Conservation (phyloP, 106 monocot genomes). For the Dendrobium huoshanense region DNA sequence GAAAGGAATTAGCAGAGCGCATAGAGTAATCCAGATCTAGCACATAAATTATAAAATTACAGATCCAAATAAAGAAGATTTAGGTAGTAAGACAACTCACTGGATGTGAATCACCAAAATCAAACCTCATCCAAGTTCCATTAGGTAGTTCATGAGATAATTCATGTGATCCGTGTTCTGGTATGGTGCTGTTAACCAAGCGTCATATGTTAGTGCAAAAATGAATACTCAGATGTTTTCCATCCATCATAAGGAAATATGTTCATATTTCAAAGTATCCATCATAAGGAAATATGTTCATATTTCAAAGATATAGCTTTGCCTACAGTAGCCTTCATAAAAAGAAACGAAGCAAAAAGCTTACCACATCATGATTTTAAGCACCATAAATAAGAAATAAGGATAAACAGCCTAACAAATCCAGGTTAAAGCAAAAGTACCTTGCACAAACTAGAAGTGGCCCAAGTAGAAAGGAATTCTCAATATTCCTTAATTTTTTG, state of each 20-base stretch:
- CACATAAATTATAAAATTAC: not conserved
- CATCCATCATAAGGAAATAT: not conserved
- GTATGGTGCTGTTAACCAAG: slow-evolving; percentile 48
- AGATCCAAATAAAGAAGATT: not conserved
- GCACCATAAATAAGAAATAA: not conserved
- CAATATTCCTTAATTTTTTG: slow-evolving; percentile 50
- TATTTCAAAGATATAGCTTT: not conserved
- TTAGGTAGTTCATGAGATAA: slow-evolving; percentile 44
- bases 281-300: not conserved
- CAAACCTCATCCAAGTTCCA: slow-evolving; percentile 88
- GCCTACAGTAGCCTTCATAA: not conserved
- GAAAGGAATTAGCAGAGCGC: slow-evolving; percentile 1
- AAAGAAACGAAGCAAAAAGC: not conserved
- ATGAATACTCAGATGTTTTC: not conserved
- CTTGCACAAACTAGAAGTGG: slow-evolving; percentile 78
- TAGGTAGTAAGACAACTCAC: slow-evolving; percentile 32
- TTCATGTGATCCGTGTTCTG: slow-evolving; percentile 71
- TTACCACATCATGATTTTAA: not conserved
- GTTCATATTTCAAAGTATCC: not conserved
- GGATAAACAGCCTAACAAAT: too few relatives aligned
- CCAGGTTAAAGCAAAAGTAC: slow-evolving; percentile 23
- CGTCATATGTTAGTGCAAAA: not conserved
- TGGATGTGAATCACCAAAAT: slow-evolving; percentile 94
- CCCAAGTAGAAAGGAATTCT: slow-evolving; percentile 85
- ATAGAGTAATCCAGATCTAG: not conserved